A percentile compares a stretch with the other conserved stretches of the same genome.
These are phyloP conservation scores for Penicillium maclennaniae DNA, from an alignment of 495 filamentous ascomycete species.

Conservation along the genomic window DNA sequence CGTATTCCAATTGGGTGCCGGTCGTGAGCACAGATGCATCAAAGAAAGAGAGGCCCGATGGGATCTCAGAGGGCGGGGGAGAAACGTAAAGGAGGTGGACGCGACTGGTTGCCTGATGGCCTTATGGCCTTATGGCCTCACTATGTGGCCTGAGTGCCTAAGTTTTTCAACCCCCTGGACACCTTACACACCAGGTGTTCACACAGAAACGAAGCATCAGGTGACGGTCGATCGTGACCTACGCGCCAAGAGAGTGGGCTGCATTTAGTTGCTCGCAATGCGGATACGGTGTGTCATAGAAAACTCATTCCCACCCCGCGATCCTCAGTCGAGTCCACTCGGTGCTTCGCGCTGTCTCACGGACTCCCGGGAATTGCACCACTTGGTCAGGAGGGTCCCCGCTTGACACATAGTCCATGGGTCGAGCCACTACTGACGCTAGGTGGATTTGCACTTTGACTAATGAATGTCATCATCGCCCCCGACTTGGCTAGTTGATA, in stretches of 20 bases:
- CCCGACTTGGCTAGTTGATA: constrained; percentile 16
- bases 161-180: not conserved
- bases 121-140: not conserved
- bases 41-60: not conserved
- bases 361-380: constrained; percentile 11
- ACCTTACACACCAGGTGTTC: no score
- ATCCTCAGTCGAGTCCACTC: constrained; percentile 4
- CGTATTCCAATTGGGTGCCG: not conserved
- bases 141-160: not conserved
- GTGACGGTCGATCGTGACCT: not conserved
- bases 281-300: constrained; percentile 20
- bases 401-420: constrained; percentile 18
- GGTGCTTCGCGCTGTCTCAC: constrained; percentile 13
- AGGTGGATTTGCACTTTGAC: constrained; percentile 15
- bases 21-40: not conserved
- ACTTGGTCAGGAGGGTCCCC: constrained; percentile 11
- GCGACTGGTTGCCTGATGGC: constrained; percentile 9
- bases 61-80: constrained; percentile 5
- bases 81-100: constrained; percentile 9
- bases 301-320: constrained; percentile 6
- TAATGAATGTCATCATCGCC: constrained; percentile 23
- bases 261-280: constrained; percentile 3
- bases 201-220: not conserved
- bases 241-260: not conserved
- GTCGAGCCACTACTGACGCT: constrained; percentile 6